Conservation (phyloP, 306 rosid species). For the Cicer judaicum region DNA sequence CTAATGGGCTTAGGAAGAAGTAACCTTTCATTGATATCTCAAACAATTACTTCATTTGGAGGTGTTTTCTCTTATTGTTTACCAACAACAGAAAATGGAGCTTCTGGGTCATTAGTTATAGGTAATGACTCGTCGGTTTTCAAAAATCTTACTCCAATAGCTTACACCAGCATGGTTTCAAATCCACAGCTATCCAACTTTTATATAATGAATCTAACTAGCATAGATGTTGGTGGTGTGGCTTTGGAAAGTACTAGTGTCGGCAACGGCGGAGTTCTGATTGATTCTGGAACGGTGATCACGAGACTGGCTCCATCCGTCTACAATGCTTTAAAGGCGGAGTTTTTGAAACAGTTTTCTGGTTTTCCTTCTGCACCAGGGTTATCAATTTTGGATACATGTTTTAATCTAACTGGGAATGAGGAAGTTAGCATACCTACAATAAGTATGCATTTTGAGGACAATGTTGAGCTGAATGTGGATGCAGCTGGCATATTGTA, state of each 20-base stretch:
- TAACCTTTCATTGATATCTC: slow-evolving; percentile 71
- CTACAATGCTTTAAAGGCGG: slow-evolving; percentile 66
- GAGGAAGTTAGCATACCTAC: slow-evolving; percentile 64
- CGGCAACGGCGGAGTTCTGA: slow-evolving; percentile 51
- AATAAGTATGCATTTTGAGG: slow-evolving; percentile 66
- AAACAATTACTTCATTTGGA: slow-evolving; percentile 63
- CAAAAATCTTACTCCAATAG: slow-evolving; percentile 67
- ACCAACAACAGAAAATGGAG: slow-evolving; percentile 60
- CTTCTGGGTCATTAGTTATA: slow-evolving; percentile 78
- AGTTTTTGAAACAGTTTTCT: slow-evolving; percentile 72
- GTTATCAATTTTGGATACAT: slow-evolving; percentile 76
- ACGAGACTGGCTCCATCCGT: slow-evolving; percentile 72
- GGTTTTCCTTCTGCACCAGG: slow-evolving; percentile 65
- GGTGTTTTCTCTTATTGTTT: slow-evolving; percentile 89
- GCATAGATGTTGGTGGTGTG: slow-evolving; percentile 69
- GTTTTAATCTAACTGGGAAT: slow-evolving; percentile 70
- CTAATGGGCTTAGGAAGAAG: slow-evolving; percentile 82
- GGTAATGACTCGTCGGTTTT: slow-evolving; percentile 68
- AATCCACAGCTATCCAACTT: slow-evolving; percentile 64
- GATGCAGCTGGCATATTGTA: slow-evolving; percentile 67
- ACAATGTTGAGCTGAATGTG: slow-evolving; percentile 60
- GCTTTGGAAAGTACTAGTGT: slow-evolving; percentile 48
- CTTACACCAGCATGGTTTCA: slow-evolving; percentile 71
- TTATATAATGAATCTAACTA: slow-evolving; percentile 75
- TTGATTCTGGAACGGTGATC: slow-evolving; percentile 90